These are phyloP conservation scores for Byssoonygena ceratinophila DNA, from an alignment of 2,329 filamentous ascomycete species.

Conservation along the genomic window DNA sequence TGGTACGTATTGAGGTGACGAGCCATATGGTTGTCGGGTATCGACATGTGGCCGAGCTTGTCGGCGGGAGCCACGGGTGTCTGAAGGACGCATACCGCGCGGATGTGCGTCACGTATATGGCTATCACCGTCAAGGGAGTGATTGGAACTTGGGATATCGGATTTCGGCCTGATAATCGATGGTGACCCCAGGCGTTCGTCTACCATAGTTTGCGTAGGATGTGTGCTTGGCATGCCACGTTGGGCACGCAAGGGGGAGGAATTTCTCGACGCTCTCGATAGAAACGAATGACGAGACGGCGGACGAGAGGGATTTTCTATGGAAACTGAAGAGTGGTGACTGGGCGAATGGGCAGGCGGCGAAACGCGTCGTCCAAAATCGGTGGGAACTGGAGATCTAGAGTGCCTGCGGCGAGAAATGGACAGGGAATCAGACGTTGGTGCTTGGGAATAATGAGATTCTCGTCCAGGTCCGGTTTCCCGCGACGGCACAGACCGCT, in stretches of 20 bases:
- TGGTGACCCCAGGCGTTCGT: slow-evolving; percentile 24
- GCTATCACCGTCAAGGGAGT: slow-evolving; percentile 25
- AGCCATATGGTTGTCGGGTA: slow-evolving; percentile 41
- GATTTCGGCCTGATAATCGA: slow-evolving; percentile 29
- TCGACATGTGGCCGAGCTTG: slow-evolving; percentile 35
- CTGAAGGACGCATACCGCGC: slow-evolving; percentile 27
- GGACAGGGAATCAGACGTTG: slow-evolving; percentile 21
- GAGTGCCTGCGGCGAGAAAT: slow-evolving; percentile 23
- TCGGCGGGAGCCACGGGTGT: slow-evolving; percentile 27
- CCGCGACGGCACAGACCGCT: slow-evolving; percentile 26
- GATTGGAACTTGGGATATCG: slow-evolving; percentile 25
- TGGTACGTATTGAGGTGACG: slow-evolving; percentile 50
- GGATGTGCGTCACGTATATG: slow-evolving; percentile 27
- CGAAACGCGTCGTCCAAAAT: slow-evolving; percentile 6
- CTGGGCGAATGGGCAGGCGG: not conserved
- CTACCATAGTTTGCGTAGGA: slow-evolving; percentile 24
- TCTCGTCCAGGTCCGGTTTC: slow-evolving; percentile 25
- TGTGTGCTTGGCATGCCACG: slow-evolving; percentile 23
- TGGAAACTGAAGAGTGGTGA: slow-evolving; percentile 23
- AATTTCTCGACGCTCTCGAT: slow-evolving; percentile 27
- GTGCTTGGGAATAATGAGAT: slow-evolving; percentile 20
- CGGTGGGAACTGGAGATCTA: slow-evolving; percentile 23
- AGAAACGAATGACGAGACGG: slow-evolving; percentile 28
- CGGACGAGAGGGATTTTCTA: slow-evolving; percentile 26
- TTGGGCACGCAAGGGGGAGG: slow-evolving; percentile 21